Conservation (phyloP, 2,329 filamentous ascomycete species). For the Paecilomyces sp. region DNA sequence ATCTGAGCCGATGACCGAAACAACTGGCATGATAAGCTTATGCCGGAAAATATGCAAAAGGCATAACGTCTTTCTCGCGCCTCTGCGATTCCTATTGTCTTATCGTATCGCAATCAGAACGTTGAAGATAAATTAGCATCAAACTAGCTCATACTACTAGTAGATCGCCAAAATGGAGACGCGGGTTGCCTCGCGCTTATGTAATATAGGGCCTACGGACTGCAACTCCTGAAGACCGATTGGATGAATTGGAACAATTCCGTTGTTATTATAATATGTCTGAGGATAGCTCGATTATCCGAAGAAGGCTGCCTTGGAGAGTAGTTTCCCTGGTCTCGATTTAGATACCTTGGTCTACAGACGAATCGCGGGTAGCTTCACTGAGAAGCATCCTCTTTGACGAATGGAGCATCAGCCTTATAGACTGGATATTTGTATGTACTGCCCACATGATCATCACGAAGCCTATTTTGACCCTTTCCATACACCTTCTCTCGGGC, state of each 20-base stretch:
- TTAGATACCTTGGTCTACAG: not conserved
- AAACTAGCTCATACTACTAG: conserved; percentile 7
- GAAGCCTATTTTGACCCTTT: conserved; percentile 48
- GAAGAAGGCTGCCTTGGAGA: not conserved
- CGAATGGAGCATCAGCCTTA: conserved; percentile 42
- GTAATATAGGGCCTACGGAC: not conserved
- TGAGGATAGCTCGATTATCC: too few relatives aligned
- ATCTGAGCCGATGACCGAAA: not conserved
- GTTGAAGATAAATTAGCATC: conserved; percentile 17
- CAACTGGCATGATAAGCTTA: not conserved
- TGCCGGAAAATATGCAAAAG: not conserved
- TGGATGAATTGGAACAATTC: not conserved
- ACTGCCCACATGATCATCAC: conserved; percentile 53
- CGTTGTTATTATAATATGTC: not conserved
- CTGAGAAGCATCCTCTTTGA: conserved; percentile 3
- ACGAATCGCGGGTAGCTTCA: not conserved
- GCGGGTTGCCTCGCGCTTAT: not conserved
- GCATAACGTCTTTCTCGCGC: not conserved
- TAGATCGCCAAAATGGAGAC: not conserved
- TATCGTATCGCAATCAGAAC: not conserved
- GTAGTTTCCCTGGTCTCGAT: not conserved
- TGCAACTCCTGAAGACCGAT: too few relatives aligned
- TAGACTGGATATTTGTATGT: conserved; percentile 58
- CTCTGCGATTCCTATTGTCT: not conserved
- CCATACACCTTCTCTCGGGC: conserved; percentile 58